A percentile compares a stretch with the other conserved stretches of the same genome.
phyloP scores from a whole-genome alignment of 768 basidiomycete genomes.

The Tulasnella sp. region DNA sequence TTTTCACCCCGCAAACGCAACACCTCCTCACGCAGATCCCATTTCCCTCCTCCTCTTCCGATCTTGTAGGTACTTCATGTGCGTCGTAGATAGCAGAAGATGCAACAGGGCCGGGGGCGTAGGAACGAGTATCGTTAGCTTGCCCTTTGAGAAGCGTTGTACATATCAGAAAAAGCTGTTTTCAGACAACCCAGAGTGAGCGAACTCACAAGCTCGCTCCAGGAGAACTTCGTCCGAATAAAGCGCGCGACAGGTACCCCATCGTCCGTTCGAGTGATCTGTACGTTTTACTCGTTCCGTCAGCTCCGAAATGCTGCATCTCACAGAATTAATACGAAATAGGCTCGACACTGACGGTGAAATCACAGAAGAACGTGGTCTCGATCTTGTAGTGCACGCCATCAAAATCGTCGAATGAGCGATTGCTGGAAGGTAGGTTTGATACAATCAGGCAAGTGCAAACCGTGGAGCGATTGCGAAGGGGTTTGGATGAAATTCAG shows the following conservation, averaged over 20 bases:
- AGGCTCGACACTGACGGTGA: neutral
- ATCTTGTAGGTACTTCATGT: neutral
- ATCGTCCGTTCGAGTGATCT: neutral
- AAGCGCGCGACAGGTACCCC: neutral
- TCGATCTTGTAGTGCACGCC: neutral
- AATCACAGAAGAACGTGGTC: neutral
- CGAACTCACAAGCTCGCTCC: neutral
- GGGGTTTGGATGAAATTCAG: neutral
- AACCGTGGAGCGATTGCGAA: neutral
- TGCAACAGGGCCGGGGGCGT: no score
- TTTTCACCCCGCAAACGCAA: no score
- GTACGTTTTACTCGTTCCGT: no score
- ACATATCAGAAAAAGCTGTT: no score
- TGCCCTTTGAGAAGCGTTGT: no score
- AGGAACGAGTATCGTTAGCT: no score
- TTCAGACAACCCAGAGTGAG: no score
- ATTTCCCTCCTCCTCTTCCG: neutral
- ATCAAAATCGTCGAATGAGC: constrained; percentile 1
- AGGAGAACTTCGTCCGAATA: neutral
- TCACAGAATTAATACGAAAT: neutral
- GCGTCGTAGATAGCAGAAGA: neutral
- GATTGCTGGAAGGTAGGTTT: no score
- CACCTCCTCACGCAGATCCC: neutral
- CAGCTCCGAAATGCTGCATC: no score
- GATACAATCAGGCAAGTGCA: neutral